Conservation (phyloP, 768 basidiomycete species). For the Auricularia sp. region DNA sequence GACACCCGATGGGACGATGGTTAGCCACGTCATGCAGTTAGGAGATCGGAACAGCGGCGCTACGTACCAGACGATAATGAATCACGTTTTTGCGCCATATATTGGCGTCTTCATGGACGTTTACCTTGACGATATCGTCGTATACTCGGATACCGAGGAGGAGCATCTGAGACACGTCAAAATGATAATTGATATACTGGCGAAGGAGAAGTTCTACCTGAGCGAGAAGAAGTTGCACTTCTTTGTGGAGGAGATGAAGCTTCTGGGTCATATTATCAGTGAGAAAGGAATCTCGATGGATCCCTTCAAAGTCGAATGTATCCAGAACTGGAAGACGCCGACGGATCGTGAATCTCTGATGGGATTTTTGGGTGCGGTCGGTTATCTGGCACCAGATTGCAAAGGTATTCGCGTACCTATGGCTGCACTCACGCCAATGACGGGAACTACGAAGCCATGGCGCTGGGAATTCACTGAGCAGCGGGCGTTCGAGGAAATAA, state of each 20-base stretch:
- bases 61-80: slow-evolving; percentile 35
- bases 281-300: slow-evolving; percentile 34
- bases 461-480: slow-evolving; percentile 2
- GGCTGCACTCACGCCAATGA: background rate
- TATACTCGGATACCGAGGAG: slow-evolving; percentile 21
- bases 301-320: slow-evolving; percentile 31
- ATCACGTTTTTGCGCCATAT: slow-evolving; percentile 24
- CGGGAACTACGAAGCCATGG: background rate
- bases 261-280: slow-evolving; percentile 26
- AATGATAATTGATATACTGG: slow-evolving; percentile 24
- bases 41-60: slow-evolving; percentile 25
- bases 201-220: slow-evolving; percentile 26
- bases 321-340: slow-evolving; percentile 22
- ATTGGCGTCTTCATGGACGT: slow-evolving; percentile 24
- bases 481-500: slow-evolving; percentile 7
- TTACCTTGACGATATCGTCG: slow-evolving; percentile 8
- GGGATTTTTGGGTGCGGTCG: slow-evolving; percentile 22
- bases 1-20: slow-evolving; percentile 36
- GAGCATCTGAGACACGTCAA: slow-evolving; percentile 22
- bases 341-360: slow-evolving; percentile 24
- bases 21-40: slow-evolving; percentile 28
- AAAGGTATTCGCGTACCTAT: background rate
- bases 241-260: slow-evolving; percentile 15
- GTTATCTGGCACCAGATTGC: background rate
- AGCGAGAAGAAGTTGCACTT: slow-evolving; percentile 26